Base-by-base conservation (phyloP, 768 basidiomycete genomes). In the Hypholoma fasciculare region DNA sequence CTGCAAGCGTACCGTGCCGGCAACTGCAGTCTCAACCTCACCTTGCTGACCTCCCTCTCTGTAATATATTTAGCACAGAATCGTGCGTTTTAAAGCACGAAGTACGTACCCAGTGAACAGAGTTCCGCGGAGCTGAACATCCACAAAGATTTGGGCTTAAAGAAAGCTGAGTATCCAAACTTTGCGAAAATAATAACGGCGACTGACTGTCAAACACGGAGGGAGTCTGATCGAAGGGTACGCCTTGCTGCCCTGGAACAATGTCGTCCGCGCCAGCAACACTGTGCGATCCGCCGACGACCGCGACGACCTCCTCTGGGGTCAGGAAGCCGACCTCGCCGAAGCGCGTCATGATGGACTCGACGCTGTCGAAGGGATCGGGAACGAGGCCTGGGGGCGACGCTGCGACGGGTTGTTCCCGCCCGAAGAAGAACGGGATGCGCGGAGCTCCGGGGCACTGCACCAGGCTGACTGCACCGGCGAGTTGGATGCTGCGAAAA, bases 171-270 rank as follows among this genome's bases (percentile, higher is more conserved):
- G 13, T 16, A 47, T 26, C 13, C 27, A 5, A 3, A 5, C 9
- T 7, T 8, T 8, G 26, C 2, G 20, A 12, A 17, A 27, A 34
- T 26, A 9, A 27, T 26, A 51, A 7, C 8, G 4, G 9, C n/a
- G 7, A 42, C 59, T 56, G n/a, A 61, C 61, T 75, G 61, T 81
- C 80, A 42, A 79, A 79, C 9, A 71, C 52, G 7, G 61, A 57
- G 0, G 78, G 80, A 3, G 79, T 81, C 1, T 78, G 75, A 64
- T 82, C 80, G 63, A 82, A 78, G 0, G 80, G 78, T n/a, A 50
- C 30, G 44, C 39, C 44, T 57, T 20, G 59, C 65, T 19, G 63
- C 68, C 23, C 56, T 4, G 17, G 67, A 61, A 66, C 14, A 19
- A 61, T 37, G 16, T 46, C 54, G 23, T 53, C 62, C 40, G 44